Percentiles rank a stretch among this genome's conserved stretches.
phyloP scores from a whole-genome alignment of 768 basidiomycete genomes.

The Phaffia australis region DNA sequence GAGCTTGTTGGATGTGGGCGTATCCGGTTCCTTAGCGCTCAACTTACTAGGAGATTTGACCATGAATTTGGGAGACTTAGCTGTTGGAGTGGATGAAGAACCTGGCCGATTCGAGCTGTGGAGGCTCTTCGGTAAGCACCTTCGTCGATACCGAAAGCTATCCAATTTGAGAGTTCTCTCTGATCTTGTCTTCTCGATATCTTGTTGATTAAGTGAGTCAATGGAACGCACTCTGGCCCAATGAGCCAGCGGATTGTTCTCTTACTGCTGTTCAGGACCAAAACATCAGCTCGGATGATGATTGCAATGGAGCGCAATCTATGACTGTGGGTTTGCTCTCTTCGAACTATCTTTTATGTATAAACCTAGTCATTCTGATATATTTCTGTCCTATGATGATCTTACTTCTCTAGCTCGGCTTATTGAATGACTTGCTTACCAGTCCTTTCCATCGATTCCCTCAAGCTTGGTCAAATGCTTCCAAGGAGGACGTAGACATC shows the following conservation, averaged over 20 bases:
- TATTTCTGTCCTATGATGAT: not conserved
- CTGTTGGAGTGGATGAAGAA: conserved; percentile 12
- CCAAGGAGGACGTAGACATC: not conserved
- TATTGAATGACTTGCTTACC: conserved; percentile 23
- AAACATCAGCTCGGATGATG: no score
- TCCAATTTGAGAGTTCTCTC: no score
- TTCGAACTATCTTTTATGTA: not conserved
- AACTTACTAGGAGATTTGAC: conserved; percentile 24
- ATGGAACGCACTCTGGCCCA: no score
- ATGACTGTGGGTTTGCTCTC: not conserved
- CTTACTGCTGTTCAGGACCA: no score
- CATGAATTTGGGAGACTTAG: conserved; percentile 16
- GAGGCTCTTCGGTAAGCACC: conserved; percentile 2
- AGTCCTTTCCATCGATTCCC: conserved; percentile 24
- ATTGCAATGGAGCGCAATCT: no score
- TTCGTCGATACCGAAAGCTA: no score
- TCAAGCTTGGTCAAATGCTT: conserved; percentile 10
- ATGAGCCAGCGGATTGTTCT: no score
- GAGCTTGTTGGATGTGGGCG: conserved; percentile 17
- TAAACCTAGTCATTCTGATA: no score
- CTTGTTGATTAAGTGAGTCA: no score
- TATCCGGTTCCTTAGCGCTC: conserved; percentile 12
- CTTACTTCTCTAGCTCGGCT: conserved; percentile 9
- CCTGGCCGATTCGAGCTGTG: conserved; percentile 13
- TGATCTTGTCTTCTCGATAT: no score